Base-by-base conservation (phyloP, 805 yeast genomes). In the Kazachstania kunashirensis region DNA sequence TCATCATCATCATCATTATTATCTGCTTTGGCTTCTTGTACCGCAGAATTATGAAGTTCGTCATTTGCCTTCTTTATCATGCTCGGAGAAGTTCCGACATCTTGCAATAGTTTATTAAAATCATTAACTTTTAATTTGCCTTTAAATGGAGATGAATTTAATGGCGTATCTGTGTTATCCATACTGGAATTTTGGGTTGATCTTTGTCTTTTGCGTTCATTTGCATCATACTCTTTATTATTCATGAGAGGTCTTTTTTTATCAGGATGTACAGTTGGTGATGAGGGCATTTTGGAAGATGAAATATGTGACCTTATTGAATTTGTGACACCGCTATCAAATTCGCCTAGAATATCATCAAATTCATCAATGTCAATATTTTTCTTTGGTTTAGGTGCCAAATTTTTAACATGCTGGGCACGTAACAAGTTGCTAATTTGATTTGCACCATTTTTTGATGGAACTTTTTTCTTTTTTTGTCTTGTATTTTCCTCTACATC, bases 331-430 rank as follows among this genome's bases (percentile, higher is more conserved):
- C 33, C 39, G 3, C 36, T 37, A 31, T 61, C 66, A 34, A 60
- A 56, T 38, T 75, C 85, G 41, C 71, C 74, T 33, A 82, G 63
- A 37, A 82, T 75, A 50, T 80, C 88, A 53, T 80, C 88, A 42
- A 85, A 69, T 41, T 70, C 73, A 34, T 71, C 70, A 29, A 67
- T 68, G 2, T 67, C 62, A 36, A 72, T 69, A 36, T 61, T 62
- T 40, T 66, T 67, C 41, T 63, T 63, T 38, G 60, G 57, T 18
- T 53, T 44, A 17, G 33, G 47, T 17, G 35, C 46, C 38, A 20
- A 34, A 33, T 30, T 50, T 68, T 70, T 65, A 68, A 74, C 54
- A 68, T 50, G 51, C 31, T 57, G 79, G 44, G 66, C 67, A 53
- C 69, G 66, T 34, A 79, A 70, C 67, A 42, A 72, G 65, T 36